Percentiles rank a stretch among this genome's conserved stretches.
phyloP scores from a whole-genome alignment of 805 yeast species.

The Candida rishiriensis region DNA sequence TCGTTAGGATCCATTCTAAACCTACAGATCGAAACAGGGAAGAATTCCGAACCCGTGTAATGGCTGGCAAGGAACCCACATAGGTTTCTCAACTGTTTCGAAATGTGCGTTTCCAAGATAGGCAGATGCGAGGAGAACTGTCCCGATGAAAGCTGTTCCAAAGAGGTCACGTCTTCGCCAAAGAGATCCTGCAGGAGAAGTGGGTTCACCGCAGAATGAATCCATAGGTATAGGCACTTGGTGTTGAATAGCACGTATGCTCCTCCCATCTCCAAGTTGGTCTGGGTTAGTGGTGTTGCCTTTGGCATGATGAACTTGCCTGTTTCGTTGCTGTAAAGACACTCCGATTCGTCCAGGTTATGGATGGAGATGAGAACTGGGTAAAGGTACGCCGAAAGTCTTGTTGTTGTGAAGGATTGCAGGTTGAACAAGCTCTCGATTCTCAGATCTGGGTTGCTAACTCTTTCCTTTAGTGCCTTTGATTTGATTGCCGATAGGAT shows the following conservation, averaged over 20 bases:
- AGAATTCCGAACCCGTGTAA: slow-evolving; percentile 33
- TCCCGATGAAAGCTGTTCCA: slow-evolving; percentile 42
- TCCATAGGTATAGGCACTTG: slow-evolving; percentile 51
- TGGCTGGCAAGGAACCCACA: slow-evolving; percentile 48
- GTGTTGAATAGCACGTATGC: slow-evolving; percentile 78
- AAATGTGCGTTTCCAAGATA: slow-evolving; percentile 60
- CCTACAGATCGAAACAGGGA: slow-evolving; percentile 57
- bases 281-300: slow-evolving; percentile 40
- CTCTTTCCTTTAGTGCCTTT: slow-evolving; percentile 50
- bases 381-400: slow-evolving; percentile 62
- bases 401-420: slow-evolving; percentile 49
- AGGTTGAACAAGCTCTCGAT: slow-evolving; percentile 50
- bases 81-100: slow-evolving; percentile 61
- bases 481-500: slow-evolving; percentile 68
- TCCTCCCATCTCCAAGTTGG: slow-evolving; percentile 55
- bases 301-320: slow-evolving; percentile 46
- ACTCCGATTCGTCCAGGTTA: slow-evolving; percentile 54
- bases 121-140: slow-evolving; percentile 56
- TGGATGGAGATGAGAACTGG: slow-evolving; percentile 80
- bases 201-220: slow-evolving; percentile 66
- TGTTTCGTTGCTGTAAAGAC: slow-evolving; percentile 38
- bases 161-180: slow-evolving; percentile 46
- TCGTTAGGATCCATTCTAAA: slow-evolving; percentile 62
- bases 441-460: slow-evolving; percentile 59
- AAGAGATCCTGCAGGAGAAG: slow-evolving; percentile 69